Conservation (phyloP, 2,329 filamentous ascomycete genomes). For the Apiospora koreana region DNA sequence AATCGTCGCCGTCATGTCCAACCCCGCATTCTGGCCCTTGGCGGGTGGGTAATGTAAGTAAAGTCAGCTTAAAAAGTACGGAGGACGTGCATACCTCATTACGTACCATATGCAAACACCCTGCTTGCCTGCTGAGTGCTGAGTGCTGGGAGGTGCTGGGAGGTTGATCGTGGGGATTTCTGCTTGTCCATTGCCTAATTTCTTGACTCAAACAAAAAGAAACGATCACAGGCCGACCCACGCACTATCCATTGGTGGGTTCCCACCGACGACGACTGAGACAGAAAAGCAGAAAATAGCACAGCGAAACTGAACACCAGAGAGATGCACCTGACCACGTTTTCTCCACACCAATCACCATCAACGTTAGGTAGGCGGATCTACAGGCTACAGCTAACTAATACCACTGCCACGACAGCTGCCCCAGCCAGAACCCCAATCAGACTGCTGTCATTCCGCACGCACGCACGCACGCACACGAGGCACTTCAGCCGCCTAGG, state of each 20-base stretch:
- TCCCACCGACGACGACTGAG: neutral
- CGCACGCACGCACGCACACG: neutral
- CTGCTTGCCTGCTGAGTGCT: neutral
- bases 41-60: neutral
- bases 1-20: neutral
- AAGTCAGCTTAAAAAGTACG: neutral
- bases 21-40: neutral
- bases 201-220: neutral
- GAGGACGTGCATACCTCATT: neutral
- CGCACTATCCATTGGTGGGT: neutral
- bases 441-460: neutral
- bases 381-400: neutral
- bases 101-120: neutral
- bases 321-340: slow-evolving; percentile 3
- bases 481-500: neutral
- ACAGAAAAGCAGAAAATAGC: slow-evolving; percentile 4
- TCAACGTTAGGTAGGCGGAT: neutral
- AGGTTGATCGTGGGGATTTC: neutral
- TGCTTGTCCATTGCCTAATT: neutral
- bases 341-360: neutral
- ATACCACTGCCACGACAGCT: neutral
- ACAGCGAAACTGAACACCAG: neutral
- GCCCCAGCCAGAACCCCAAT: neutral
- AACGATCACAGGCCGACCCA: neutral
- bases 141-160: too few species aligned